These are phyloP conservation scores for Colletotrichum sp. DNA, from an alignment of 2,329 filamentous ascomycete genomes.

Conservation along the genomic window DNA sequence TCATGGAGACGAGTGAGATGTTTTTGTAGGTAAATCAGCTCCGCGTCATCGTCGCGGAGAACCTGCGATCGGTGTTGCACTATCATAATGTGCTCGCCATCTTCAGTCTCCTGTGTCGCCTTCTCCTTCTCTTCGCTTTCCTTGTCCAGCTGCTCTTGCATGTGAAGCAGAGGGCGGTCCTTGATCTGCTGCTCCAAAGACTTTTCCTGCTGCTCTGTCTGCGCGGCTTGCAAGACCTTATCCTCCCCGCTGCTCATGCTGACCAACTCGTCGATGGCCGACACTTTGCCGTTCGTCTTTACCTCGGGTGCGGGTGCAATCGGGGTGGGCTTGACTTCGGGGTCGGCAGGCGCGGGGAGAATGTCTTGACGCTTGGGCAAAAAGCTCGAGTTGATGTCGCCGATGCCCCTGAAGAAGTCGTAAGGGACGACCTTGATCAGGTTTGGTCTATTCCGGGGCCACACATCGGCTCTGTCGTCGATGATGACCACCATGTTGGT, in stretches of 20 bases:
- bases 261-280: conserved; percentile 75
- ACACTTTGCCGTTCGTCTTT: conserved; percentile 24
- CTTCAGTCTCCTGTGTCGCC: conserved; percentile 48
- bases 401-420: conserved; percentile 97
- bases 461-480: conserved; percentile 95
- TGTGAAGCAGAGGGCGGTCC: conserved; percentile 86
- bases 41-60: conserved; percentile 85
- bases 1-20: conserved; percentile 78
- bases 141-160: conserved; percentile 90
- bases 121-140: conserved; percentile 72
- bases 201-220: conserved; percentile 86
- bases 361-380: conserved; percentile 77
- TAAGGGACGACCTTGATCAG: conserved; percentile 94
- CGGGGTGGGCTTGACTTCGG: not conserved
- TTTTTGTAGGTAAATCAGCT: conserved; percentile 77
- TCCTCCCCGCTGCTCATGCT: conserved; percentile 76
- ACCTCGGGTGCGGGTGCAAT: not conserved
- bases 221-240: conserved; percentile 70
- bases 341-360: conserved; percentile 31
- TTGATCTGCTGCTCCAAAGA: conserved; percentile 86
- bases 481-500: conserved; percentile 99
- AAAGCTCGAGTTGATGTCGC: conserved; percentile 98
- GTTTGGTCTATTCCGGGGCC: conserved; percentile 88
- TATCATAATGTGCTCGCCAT: conserved; percentile 23
- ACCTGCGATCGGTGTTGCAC: conserved; percentile 68